Evolutionary conservation across 306 rosid species (phyloP), one percentile per base, ranked within the genome.

Genomic region (Acacia crassicarpa): DNA sequence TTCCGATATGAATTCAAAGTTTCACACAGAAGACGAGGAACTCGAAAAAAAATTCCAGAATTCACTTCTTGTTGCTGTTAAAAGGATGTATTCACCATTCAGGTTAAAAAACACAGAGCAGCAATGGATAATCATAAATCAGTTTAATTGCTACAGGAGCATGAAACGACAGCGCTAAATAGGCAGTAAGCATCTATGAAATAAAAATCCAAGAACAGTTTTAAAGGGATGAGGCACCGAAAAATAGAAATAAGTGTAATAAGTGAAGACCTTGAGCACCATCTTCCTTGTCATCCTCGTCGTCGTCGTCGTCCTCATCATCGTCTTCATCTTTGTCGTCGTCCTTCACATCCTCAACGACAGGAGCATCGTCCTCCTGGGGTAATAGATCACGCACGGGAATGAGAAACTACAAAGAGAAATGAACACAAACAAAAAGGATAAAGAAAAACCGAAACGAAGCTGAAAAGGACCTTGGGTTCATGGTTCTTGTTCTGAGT

Each of bases 291-390:
- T 90, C 93, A 0, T 89, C 89, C 1, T 86, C 94, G 0, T 90
- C 92, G 0, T 90, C 92, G 0, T 92, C 97, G 0, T 92, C 97
- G 0, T 88, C 94, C 0, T 84, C 93, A 0, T 88, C 91, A 0
- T 89, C 94, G 1, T 67, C 91, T 0, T 90, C 89, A 9, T 89
- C 90, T 6, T 85, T 72, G 41, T 90, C 93, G 30, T 87, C 92
- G 19, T 91, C 95, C 82, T 91, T 93, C 51, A 91, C 92, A 49
- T 93, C 97, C 87, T 93, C 96, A 3, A 93, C 88, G 41, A 91
- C 80, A 27, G 91, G 93, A 48, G 85, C 86, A 65, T 90, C 91
- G 19, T 87, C 91, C 15, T 84, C 86, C 94, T 90, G 76, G 30
- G 41, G 43, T 75, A 59, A 51, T 0, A n/a, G 6, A 74, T 81